These are phyloP conservation scores for Multifurca ochricompacta DNA, from an alignment of 768 basidiomycete species.

Conservation along the genomic window DNA sequence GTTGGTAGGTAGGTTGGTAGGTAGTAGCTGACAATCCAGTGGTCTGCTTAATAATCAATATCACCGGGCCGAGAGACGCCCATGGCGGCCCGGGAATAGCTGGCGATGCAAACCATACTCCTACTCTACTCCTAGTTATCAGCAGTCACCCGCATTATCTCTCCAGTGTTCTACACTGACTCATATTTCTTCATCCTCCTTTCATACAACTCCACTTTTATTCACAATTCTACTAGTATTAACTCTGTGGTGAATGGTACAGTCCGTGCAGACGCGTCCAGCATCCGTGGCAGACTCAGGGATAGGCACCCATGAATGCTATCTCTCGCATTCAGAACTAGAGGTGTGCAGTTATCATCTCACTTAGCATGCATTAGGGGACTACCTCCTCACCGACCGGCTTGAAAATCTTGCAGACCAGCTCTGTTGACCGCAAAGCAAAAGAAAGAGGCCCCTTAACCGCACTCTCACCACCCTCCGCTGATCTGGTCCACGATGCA, in stretches of 20 bases:
- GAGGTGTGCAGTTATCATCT: slow-evolving; percentile 5
- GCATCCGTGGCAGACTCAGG: slow-evolving; percentile 15
- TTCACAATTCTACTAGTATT: not conserved
- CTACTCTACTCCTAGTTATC: no score
- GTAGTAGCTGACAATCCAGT: no score
- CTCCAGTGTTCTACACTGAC: not conserved
- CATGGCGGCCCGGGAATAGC: not conserved
- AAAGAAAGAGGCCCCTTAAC: not conserved
- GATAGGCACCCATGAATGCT: not conserved
- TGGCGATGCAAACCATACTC: no score
- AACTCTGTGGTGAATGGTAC: slow-evolving; percentile 3
- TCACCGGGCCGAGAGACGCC: no score
- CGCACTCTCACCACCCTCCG: slow-evolving; percentile 14
- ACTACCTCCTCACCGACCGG: not conserved
- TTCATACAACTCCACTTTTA: no score
- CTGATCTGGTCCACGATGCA: slow-evolving; percentile 51
- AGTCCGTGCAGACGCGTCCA: slow-evolving; percentile 11
- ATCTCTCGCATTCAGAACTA: slow-evolving; percentile 7
- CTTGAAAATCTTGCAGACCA: not conserved
- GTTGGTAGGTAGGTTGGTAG: no score
- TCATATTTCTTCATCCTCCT: not conserved
- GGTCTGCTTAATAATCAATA: no score
- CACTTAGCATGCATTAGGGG: not conserved
- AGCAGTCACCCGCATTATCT: not conserved
- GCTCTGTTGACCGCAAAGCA: not conserved